A percentile compares a stretch with the other conserved stretches of the same genome.
Conservation (phyloP, 73 alveolate genomes). For the Symbiodinium natans region DNA sequence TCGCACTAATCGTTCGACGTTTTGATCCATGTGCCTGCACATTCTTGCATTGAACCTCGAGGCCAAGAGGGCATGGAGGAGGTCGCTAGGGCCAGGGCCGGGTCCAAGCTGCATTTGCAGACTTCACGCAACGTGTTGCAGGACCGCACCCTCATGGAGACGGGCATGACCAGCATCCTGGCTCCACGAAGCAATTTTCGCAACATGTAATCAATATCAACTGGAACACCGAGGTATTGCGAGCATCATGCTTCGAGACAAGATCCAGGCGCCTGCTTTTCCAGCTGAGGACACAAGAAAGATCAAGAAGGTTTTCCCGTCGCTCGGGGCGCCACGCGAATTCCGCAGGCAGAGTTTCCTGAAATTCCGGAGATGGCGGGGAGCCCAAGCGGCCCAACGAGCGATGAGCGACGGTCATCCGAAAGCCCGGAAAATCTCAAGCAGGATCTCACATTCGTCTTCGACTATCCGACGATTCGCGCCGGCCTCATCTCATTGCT, state of each 20-base stretch:
- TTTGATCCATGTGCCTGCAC: neutral
- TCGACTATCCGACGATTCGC: slow-evolving; percentile 6
- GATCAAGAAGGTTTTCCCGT: neutral
- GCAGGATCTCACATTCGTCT: slow-evolving; percentile 7
- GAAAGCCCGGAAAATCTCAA: no score
- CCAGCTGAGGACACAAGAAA: neutral
- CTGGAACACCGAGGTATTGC: neutral
- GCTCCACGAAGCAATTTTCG: no score
- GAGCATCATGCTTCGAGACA: slow-evolving; percentile 39
- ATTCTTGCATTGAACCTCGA: no score
- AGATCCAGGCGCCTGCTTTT: slow-evolving; percentile 19
- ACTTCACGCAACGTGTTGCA: neutral
- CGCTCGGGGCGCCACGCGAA: neutral
- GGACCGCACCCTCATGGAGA: slow-evolving; percentile 24
- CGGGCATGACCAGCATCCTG: slow-evolving; percentile 20
- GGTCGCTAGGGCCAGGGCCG: neutral
- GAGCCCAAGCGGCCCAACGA: neutral
- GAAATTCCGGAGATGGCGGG: slow-evolving; percentile 18
- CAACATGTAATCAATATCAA: no score
- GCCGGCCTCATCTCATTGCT: neutral
- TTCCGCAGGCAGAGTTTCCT: neutral
- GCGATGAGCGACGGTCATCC: neutral
- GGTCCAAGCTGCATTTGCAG: neutral
- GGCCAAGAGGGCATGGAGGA: slow-evolving; percentile 28
- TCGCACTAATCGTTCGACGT: neutral